Percentiles rank a stretch among this genome's conserved stretches.
Conservation (phyloP, 2,329 filamentous ascomycete genomes). For the Hypoxylon sp. region DNA sequence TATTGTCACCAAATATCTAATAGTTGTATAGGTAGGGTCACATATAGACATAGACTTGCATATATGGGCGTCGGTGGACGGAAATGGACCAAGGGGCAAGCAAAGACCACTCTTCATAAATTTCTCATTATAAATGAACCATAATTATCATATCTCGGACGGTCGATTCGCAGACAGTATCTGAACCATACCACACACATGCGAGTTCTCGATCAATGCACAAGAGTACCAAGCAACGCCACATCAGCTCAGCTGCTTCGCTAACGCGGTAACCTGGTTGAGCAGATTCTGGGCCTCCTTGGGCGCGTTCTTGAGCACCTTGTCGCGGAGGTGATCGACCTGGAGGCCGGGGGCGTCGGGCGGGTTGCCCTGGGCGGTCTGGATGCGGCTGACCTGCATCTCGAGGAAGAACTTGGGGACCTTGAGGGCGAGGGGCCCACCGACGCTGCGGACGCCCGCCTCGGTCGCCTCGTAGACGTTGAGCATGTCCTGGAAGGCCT, state of each 20-base stretch:
- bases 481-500: conserved; percentile 60
- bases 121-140: conserved; percentile 22
- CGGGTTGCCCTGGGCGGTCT: conserved; percentile 64
- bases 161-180: neutral
- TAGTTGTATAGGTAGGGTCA: conserved; percentile 9
- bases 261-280: conserved; percentile 56
- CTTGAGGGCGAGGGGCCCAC: conserved; percentile 63
- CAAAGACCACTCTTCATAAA: conserved; percentile 22
- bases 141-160: conserved; percentile 9
- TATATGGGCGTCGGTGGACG: conserved; percentile 36
- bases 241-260: conserved; percentile 33
- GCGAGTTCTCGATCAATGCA: neutral
- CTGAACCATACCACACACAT: neutral
- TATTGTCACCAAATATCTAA: conserved; percentile 85
- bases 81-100: neutral
- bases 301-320: conserved; percentile 64
- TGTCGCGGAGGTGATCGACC: conserved; percentile 64
- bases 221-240: neutral
- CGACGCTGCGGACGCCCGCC: conserved; percentile 62
- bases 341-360: conserved; percentile 59
- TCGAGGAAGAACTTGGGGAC: conserved; percentile 69
- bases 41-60: conserved; percentile 24
- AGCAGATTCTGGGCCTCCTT: conserved; percentile 57
- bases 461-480: conserved; percentile 67
- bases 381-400: conserved; percentile 66